phyloP scores from a whole-genome alignment of 2,329 filamentous ascomycete species.

The Sclerotinia minor region DNA sequence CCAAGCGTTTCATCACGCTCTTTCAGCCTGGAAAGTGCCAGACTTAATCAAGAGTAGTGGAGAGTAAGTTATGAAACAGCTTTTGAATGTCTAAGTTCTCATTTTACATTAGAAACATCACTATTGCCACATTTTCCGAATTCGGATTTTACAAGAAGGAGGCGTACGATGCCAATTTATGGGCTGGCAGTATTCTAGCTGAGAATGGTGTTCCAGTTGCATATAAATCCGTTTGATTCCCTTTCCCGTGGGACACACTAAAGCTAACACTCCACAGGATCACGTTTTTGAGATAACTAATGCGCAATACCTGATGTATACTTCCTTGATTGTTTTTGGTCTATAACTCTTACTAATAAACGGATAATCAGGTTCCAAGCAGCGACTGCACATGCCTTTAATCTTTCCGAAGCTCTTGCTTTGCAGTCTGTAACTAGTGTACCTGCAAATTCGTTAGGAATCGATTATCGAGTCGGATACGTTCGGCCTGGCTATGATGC shows the following conservation, averaged over 20 bases:
- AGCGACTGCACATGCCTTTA: constrained; percentile 47
- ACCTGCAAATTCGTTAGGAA: constrained; percentile 47
- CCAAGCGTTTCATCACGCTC: constrained; percentile 47
- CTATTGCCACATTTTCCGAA: constrained; percentile 48
- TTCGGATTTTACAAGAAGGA: constrained; percentile 48
- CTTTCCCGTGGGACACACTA: neutral
- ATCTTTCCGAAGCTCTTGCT: constrained; percentile 45
- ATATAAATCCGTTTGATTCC: constrained; percentile 44
- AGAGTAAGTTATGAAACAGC: constrained; percentile 40
- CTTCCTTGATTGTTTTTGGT: neutral
- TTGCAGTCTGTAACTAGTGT: constrained; percentile 49
- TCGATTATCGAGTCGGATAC: constrained; percentile 49
- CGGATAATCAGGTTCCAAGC: constrained; percentile 42
- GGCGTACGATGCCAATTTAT: constrained; percentile 46
- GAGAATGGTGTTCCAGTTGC: constrained; percentile 47
- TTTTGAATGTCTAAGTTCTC: neutral
- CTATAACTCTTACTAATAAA: neutral
- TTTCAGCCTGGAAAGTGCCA: constrained; percentile 46
- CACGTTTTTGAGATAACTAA: constrained; percentile 42
- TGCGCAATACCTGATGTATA: constrained; percentile 47
- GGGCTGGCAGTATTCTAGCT: constrained; percentile 45
- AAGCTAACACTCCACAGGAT: constrained; percentile 37
- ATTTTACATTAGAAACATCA: constrained; percentile 43
- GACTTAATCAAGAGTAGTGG: constrained; percentile 45
- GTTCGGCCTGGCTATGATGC: constrained; percentile 50